phyloP scores from a whole-genome alignment of 768 basidiomycete genomes.

The Termitomyces sp. region DNA sequence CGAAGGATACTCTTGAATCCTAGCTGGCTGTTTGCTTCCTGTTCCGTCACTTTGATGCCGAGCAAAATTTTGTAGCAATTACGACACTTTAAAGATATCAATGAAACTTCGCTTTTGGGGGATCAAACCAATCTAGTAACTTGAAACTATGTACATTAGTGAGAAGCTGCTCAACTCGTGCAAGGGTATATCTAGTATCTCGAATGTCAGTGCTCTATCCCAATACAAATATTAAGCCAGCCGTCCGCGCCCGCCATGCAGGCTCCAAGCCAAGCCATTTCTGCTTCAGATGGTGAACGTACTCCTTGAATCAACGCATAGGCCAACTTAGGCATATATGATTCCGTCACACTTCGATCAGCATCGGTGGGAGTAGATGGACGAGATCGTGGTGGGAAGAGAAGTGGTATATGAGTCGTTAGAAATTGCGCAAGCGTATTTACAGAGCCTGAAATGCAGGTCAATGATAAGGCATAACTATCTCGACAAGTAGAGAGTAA shows the following conservation, averaged over 20 bases:
- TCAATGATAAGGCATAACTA: neutral
- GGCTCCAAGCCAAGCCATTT: conserved; percentile 92
- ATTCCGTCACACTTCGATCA: conserved; percentile 34
- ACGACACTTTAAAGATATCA: neutral
- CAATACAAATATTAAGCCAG: conserved; percentile 89
- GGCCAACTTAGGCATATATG: conserved; percentile 51
- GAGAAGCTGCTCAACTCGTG: neutral
- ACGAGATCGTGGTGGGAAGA: conserved; percentile 61
- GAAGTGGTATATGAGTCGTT: conserved; percentile 69
- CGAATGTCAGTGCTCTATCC: conserved; percentile 31
- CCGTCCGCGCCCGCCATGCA: conserved; percentile 93
- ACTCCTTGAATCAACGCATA: conserved; percentile 86
- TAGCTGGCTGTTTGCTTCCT: neutral
- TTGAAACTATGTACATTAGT: neutral
- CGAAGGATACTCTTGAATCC: neutral
- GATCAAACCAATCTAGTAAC: neutral
- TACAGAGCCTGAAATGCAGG: conserved; percentile 49
- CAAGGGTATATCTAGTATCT: conserved; percentile 6
- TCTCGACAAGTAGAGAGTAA: neutral
- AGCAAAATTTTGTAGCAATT: neutral
- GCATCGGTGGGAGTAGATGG: conserved; percentile 40
- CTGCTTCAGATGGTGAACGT: conserved; percentile 75
- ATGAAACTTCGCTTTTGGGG: neutral
- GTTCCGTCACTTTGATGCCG: neutral
- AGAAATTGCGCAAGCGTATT: conserved; percentile 72